Evolutionary conservation across 192 early-diverging fungal genomes (phyloP).

Genomic region (Geosiphon pyriformis): DNA sequence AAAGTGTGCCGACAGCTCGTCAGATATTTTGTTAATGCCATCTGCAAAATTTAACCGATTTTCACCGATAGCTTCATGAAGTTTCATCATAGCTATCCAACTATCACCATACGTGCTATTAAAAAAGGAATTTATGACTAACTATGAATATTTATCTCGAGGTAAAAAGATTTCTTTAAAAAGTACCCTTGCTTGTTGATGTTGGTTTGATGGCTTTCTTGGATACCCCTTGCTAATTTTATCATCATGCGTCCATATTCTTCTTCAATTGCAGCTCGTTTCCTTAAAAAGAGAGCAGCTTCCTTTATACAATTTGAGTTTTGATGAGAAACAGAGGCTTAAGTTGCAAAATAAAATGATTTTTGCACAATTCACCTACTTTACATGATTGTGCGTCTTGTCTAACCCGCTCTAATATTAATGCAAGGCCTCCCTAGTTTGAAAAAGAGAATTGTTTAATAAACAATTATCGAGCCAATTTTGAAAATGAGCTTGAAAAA

Average conservation of each 20-base stretch:
- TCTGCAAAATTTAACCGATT: constrained; percentile 72
- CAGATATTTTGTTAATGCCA: constrained; percentile 67
- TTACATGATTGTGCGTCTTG: constrained; percentile 62
- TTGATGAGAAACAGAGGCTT: no score
- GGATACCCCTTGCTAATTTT: constrained; percentile 63
- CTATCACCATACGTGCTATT: constrained; percentile 65
- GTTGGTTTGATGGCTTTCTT: constrained; percentile 50
- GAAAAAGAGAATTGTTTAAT: background rate
- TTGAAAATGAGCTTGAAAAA: background rate
- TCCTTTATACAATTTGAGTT: constrained; percentile 60
- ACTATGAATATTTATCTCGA: background rate
- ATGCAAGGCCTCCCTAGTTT: constrained; percentile 56
- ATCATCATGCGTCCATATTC: constrained; percentile 80
- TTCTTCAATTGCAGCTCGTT: constrained; percentile 85
- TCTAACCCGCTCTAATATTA: constrained; percentile 65
- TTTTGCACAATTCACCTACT: constrained; percentile 33
- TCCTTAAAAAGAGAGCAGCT: constrained; percentile 72
- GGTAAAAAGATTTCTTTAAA: background rate
- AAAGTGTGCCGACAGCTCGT: constrained; percentile 64
- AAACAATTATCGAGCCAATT: no score
- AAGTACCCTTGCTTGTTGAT: constrained; percentile 49
- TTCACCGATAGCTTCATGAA: constrained; percentile 81
- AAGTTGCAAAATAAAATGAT: constrained; percentile 1
- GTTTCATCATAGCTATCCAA: constrained; percentile 70
- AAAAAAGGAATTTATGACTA: constrained; percentile 14